phyloP scores from a whole-genome alignment of 306 rosid species.

The Acacia confusa region DNA sequence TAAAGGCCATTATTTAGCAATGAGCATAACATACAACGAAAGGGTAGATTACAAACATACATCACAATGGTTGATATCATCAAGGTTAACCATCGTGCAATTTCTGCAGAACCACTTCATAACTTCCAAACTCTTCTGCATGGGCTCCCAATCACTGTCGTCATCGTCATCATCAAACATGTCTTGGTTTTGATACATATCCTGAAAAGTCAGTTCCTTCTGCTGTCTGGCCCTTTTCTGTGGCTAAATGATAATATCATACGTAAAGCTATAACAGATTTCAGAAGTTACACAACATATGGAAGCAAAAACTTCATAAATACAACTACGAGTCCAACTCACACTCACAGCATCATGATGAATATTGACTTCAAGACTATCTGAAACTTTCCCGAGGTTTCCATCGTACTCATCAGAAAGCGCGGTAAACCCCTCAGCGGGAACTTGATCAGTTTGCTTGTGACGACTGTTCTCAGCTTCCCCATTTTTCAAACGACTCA shows the following conservation, averaged over 20 bases:
- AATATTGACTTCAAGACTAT: constrained; percentile 20
- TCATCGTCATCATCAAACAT: constrained; percentile 54
- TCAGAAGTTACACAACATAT: background rate
- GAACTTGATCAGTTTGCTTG: constrained; percentile 41
- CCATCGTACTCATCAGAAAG: constrained; percentile 40
- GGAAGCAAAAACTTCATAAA: background rate
- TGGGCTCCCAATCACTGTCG: constrained; percentile 91
- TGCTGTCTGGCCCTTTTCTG: constrained; percentile 55
- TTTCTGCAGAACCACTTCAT: constrained; percentile 86
- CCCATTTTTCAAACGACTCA: constrained; percentile 46
- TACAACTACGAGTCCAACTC: constrained; percentile 23
- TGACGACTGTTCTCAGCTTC: constrained; percentile 54
- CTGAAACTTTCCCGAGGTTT: constrained; percentile 31
- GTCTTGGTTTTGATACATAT: constrained; percentile 54
- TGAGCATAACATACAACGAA: background rate
- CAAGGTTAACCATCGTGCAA: constrained; percentile 75
- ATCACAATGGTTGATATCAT: constrained; percentile 47
- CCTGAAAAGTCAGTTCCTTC: constrained; percentile 72
- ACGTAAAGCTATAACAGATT: background rate
- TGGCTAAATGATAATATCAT: constrained; percentile 35
- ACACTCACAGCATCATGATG: constrained; percentile 42
- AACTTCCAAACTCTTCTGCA: constrained; percentile 51
- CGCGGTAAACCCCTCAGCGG: constrained; percentile 33
- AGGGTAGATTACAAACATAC: constrained; percentile 57
- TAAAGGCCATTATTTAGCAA: background rate